Percentiles rank a stretch among this genome's conserved stretches.
phyloP scores from a whole-genome alignment of 2,329 filamentous ascomycete genomes.

The Clarireedia sp. region DNA sequence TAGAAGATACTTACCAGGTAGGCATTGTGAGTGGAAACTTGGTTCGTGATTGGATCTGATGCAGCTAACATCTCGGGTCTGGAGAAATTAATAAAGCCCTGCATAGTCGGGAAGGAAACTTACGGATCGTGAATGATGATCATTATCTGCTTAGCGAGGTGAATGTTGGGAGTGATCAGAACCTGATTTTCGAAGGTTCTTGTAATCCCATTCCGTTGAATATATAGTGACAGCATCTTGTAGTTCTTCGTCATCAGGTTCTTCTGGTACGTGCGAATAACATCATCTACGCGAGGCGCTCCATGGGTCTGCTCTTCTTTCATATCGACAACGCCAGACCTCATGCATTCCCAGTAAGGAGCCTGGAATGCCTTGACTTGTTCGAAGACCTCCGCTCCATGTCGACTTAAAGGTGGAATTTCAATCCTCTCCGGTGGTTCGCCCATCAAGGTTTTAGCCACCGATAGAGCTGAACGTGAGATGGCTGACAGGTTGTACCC shows the following conservation, averaged over 20 bases:
- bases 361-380: conserved; percentile 54
- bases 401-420: conserved; percentile 48
- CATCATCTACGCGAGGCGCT: conserved; percentile 64
- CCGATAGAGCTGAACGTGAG: conserved; percentile 82
- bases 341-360: conserved; percentile 82
- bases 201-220: conserved; percentile 65
- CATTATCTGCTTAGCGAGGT: conserved; percentile 59
- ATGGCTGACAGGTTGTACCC: conserved; percentile 94
- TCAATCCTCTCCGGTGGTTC: conserved; percentile 67
- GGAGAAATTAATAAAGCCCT: conserved; percentile 12
- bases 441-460: conserved; percentile 89
- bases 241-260: conserved; percentile 62
- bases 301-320: conserved; percentile 44
- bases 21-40: conserved; percentile 73
- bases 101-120: conserved; percentile 31
- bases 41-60: conserved; percentile 61
- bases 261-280: conserved; percentile 71
- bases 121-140: conserved; percentile 88
- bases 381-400: conserved; percentile 48
- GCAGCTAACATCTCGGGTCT: conserved; percentile 65
- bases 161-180: conserved; percentile 66
- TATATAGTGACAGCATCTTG: conserved; percentile 71
- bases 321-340: conserved; percentile 54
- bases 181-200: conserved; percentile 82
- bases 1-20: conserved; percentile 54